A percentile compares a stretch with the other conserved stretches of the same genome.
Evolutionary conservation across 768 basidiomycete species (phyloP).

Genomic region (Amanita muscaria): DNA sequence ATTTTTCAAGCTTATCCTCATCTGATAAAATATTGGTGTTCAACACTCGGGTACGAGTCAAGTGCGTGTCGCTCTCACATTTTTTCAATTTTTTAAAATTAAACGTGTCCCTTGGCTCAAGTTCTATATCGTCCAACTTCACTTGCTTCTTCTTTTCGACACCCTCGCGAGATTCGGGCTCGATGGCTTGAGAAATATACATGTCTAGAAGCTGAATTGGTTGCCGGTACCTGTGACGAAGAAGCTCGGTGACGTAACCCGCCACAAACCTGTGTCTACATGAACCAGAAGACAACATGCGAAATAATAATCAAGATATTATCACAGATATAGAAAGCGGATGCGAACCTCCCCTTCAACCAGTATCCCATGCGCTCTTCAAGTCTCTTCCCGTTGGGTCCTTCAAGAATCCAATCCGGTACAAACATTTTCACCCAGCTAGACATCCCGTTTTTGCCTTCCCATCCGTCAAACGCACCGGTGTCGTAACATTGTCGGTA

Average conservation of each 20-base stretch:
- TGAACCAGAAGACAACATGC: constrained; percentile 1
- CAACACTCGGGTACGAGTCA: constrained; percentile 29
- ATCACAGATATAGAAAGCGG: not conserved
- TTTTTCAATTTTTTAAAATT: constrained; percentile 35
- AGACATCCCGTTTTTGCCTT: constrained; percentile 24
- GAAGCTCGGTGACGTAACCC: constrained; percentile 32
- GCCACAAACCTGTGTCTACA: constrained; percentile 38
- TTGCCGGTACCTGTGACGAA: constrained; percentile 28
- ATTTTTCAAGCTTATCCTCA: not conserved
- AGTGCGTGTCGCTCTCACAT: constrained; percentile 22
- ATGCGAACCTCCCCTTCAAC: constrained; percentile 33
- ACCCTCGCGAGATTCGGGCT: constrained; percentile 19
- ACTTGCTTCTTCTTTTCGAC: constrained; percentile 21
- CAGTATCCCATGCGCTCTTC: constrained; percentile 34
- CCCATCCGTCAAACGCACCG: constrained; percentile 29
- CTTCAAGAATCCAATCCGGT: constrained; percentile 21
- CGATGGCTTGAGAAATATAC: constrained; percentile 33
- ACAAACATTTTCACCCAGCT: constrained; percentile 31
- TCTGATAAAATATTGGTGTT: constrained; percentile 27
- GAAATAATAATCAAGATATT: not conserved
- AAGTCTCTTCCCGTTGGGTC: constrained; percentile 23
- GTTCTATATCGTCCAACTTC: constrained; percentile 7
- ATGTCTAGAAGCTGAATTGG: constrained; percentile 33
- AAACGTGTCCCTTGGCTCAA: constrained; percentile 19
- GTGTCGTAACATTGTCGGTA: constrained; percentile 39